Base-by-base conservation (phyloP, 2,329 filamentous ascomycete genomes). In the Scolecobasidium constrictum region DNA sequence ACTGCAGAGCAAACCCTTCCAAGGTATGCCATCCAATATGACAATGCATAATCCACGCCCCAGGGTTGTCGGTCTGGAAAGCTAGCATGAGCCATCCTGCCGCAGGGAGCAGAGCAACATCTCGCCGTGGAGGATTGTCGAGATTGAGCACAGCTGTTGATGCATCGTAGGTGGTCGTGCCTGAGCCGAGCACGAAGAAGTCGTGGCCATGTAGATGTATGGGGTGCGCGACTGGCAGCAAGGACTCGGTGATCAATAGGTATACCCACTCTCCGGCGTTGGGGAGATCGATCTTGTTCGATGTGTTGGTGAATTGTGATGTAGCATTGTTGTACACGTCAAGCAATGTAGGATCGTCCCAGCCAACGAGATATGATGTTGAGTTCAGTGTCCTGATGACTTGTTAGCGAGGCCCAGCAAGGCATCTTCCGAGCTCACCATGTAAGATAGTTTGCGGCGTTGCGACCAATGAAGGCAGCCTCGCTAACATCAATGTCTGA, bases 381-480 rank as follows among this genome's bases (percentile, higher is more conserved):
- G 56, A 60, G 45, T 60, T 59, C 11, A 67, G 50, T 31, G 52
- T 57, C n/a, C n/a, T n/a, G n/a, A n/a, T n/a, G n/a, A n/a, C n/a
- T n/a, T n/a, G n/a, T n/a, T n/a, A n/a, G n/a, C n/a, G n/a, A n/a
- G n/a, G n/a, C n/a, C n/a, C n/a, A n/a, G n/a, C n/a, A n/a, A n/a
- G n/a, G n/a, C n/a, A n/a, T n/a, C n/a, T n/a, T n/a, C n/a, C n/a
- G n/a, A n/a, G n/a, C n/a, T n/a, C n/a, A n/a, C 64, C 63, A 68
- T 7, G 58, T 56, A 56, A 61, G 63, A 6, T 66, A 49, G 17
- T 53, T 58, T 18, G 46, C 46, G 15, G 39, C 40, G 20, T 63
- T 58, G 26, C 38, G 41, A 41, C 55, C 57, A 31, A 59, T 47
- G 61, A 61, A 16, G 5, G 63, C 55, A 3, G 49, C 47, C 4